Conservation (phyloP, 192 early-diverging fungal genomes). For the Umbelopsis vinacea region DNA sequence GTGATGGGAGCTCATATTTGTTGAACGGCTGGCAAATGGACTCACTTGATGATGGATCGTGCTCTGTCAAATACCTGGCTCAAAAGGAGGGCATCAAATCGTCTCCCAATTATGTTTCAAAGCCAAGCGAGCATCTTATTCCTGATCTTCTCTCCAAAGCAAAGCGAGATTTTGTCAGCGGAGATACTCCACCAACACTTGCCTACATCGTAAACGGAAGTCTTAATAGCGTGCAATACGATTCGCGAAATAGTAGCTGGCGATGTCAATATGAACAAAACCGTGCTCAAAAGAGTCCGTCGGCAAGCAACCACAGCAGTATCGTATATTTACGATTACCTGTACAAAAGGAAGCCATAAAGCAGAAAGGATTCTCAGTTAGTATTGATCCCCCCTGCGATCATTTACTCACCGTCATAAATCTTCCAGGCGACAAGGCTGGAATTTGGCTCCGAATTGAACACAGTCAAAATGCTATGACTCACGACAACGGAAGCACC, state of each 20-base stretch:
- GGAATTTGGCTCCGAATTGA: conserved; percentile 50
- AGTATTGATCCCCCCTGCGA: conserved; percentile 52
- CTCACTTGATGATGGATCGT: conserved; percentile 1
- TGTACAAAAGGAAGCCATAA: conserved; percentile 35
- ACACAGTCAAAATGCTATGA: conserved; percentile 45
- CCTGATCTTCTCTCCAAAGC: neutral
- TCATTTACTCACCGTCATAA: neutral
- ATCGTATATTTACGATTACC: conserved; percentile 46
- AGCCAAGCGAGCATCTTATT: neutral
- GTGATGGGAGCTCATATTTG: neutral
- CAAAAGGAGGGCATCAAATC: neutral
- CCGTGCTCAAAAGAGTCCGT: neutral
- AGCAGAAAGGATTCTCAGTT: conserved; percentile 40
- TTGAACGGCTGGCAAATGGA: conserved; percentile 19
- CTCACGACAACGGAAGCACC: conserved; percentile 50
- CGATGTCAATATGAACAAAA: conserved; percentile 34
- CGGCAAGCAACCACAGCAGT: neutral
- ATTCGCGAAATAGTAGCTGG: conserved; percentile 33
- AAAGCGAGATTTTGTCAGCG: conserved; percentile 17
- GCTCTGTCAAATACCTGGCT: neutral
- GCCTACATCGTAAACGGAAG: conserved; percentile 18
- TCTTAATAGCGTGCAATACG: conserved; percentile 23
- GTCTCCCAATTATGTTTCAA: neutral
- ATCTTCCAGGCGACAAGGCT: conserved; percentile 46
- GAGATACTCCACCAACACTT: conserved; percentile 35